phyloP scores from a whole-genome alignment of 306 rosid genomes.

The Gastrolobium bilobum region DNA sequence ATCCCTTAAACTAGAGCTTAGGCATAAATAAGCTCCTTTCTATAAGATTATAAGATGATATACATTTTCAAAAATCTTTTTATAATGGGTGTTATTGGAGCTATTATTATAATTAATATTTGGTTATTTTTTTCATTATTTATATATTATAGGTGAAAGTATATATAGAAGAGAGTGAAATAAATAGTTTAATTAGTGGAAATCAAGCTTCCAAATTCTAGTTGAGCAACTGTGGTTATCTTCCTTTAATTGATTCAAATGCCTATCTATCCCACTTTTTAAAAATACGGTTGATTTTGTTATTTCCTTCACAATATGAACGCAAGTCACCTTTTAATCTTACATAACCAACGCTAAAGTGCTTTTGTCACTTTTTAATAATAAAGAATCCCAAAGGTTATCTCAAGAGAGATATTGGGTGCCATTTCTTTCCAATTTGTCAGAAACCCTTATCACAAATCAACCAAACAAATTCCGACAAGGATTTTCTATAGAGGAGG shows the following conservation, averaged over 20 bases:
- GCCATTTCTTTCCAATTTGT: constrained; percentile 24
- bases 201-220: constrained; percentile 3
- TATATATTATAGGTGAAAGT: constrained; percentile 2
- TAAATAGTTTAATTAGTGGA: constrained; percentile 32
- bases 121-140: not conserved
- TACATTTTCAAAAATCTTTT: constrained; percentile 23
- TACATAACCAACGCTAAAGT: constrained; percentile 42
- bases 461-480: constrained; percentile 45
- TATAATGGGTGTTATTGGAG: constrained; percentile 47
- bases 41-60: constrained; percentile 47
- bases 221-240: constrained; percentile 28
- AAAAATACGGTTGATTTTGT: constrained; percentile 13
- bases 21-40: constrained; percentile 37
- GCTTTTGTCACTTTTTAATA: constrained; percentile 40
- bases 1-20: constrained; percentile 14
- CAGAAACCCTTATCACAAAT: constrained; percentile 53
- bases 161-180: constrained; percentile 24
- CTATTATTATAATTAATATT: not conserved
- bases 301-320: constrained; percentile 45
- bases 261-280: constrained; percentile 33
- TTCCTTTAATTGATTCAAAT: constrained; percentile 32
- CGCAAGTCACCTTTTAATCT: constrained; percentile 51
- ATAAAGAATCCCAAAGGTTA: constrained; percentile 46
- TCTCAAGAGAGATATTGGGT: constrained; percentile 43
- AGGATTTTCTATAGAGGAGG: not conserved